Percentiles rank a stretch among this genome's conserved stretches.
phyloP scores from a whole-genome alignment of 1,284 basidiomycete genomes.

The Ustilago tritici region DNA sequence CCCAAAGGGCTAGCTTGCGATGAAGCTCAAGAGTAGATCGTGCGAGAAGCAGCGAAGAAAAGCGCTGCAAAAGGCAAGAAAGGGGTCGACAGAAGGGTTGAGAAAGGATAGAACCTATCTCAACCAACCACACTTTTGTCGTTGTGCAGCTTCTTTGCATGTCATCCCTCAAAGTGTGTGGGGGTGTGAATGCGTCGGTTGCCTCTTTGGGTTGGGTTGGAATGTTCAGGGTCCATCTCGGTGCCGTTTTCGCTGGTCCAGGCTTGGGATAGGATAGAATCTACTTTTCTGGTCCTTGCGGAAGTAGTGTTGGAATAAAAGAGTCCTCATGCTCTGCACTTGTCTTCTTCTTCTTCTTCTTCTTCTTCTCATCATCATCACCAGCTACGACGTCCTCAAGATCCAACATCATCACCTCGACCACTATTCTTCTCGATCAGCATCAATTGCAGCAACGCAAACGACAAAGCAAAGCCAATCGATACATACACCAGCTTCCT shows the following conservation, averaged over 20 bases:
- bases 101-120: constrained; percentile 31
- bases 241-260: constrained; percentile 1
- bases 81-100: background rate
- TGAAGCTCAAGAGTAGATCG: background rate
- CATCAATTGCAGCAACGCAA: background rate
- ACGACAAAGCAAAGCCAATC: background rate
- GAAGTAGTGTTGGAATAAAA: constrained; percentile 16
- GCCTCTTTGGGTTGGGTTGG: constrained; percentile 25
- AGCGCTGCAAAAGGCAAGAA: constrained; percentile 23
- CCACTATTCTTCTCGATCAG: background rate
- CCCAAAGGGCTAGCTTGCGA: too few relatives aligned
- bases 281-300: constrained; percentile 16
- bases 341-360: background rate
- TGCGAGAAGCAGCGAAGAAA: constrained; percentile 6
- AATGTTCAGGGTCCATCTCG: constrained; percentile 34
- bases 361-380: constrained; percentile 13
- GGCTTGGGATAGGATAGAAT: constrained; percentile 23
- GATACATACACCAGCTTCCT: constrained; percentile 1
- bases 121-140: constrained; percentile 14
- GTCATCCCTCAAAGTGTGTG: constrained; percentile 17
- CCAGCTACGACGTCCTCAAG: constrained; percentile 17
- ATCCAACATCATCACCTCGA: background rate
- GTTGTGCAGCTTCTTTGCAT: constrained; percentile 25
- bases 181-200: constrained; percentile 2
- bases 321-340: background rate